Percentiles rank a stretch among this genome's conserved stretches.
phyloP scores from a whole-genome alignment of 164 flowering plant species.

The Sedum album region DNA sequence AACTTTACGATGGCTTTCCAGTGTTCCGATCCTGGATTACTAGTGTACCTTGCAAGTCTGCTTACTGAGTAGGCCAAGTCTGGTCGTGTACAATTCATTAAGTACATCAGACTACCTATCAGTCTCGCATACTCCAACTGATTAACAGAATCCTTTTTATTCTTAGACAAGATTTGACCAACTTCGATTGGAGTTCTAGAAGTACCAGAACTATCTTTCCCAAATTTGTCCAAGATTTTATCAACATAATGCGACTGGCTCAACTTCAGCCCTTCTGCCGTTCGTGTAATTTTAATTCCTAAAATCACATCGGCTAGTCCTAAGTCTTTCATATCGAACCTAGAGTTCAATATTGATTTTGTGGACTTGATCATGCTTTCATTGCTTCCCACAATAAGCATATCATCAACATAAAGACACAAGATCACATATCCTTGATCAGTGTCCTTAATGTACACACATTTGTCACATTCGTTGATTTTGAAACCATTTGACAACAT shows the following conservation, averaged over 20 bases:
- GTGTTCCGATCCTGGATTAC: not conserved
- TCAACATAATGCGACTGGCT: constrained; percentile 8
- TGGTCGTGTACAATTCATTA: not conserved
- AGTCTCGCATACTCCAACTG: not conserved
- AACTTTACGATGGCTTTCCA: not conserved
- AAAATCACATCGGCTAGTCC: constrained; percentile 6
- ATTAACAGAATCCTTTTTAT: not conserved
- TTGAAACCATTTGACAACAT: no score
- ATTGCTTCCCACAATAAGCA: not conserved
- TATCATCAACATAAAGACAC: not conserved
- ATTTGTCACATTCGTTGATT: no score
- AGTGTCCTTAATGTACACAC: not conserved
- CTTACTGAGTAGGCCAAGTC: not conserved
- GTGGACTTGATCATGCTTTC: not conserved
- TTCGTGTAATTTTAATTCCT: not conserved
- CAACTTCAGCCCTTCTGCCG: not conserved
- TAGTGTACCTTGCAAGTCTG: not conserved
- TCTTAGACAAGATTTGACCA: not conserved
- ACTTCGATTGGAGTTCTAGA: not conserved
- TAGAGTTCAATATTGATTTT: not conserved
- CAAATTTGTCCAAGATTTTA: not conserved
- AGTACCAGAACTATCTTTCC: not conserved
- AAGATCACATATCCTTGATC: not conserved
- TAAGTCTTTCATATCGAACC: not conserved
- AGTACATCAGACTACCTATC: constrained; percentile 7